Percentiles rank a stretch among this genome's conserved stretches.
These are phyloP conservation scores for Hippophae tibetana DNA, from an alignment of 306 rosid species.

Conservation along the genomic window DNA sequence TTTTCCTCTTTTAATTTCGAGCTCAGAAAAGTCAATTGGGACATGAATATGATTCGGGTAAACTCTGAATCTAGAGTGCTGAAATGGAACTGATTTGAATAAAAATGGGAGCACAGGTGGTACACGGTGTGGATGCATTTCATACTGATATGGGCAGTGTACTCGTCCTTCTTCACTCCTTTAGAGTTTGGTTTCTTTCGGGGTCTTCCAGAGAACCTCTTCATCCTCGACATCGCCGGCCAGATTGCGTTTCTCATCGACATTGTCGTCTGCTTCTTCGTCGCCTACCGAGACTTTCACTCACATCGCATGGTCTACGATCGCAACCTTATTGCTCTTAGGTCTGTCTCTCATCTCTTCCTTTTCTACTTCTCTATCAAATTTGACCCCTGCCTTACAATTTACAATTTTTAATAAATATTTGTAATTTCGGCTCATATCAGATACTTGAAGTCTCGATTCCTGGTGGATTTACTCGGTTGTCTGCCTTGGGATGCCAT, in stretches of 20 bases:
- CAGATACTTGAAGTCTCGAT: constrained; percentile 51
- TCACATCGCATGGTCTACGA: constrained; percentile 32
- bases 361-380: neutral
- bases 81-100: neutral
- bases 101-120: constrained; percentile 32
- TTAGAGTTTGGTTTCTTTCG: constrained; percentile 66
- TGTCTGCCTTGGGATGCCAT: constrained; percentile 68
- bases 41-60: no score
- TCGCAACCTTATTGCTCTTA: constrained; percentile 33
- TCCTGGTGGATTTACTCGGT: constrained; percentile 36
- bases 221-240: constrained; percentile 56
- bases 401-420: neutral
- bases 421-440: neutral
- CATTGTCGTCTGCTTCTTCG: constrained; percentile 37
- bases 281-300: constrained; percentile 37
- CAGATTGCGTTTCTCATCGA: constrained; percentile 53
- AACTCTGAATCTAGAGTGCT: neutral
- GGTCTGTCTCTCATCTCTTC: constrained; percentile 10
- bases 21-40: neutral
- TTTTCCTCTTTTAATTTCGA: no score
- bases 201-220: constrained; percentile 46
- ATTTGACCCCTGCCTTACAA: no score
- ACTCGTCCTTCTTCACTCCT: constrained; percentile 69
- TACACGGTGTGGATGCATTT: constrained; percentile 48
- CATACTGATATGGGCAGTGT: constrained; percentile 54